Base-by-base conservation (phyloP, 441 rosid genomes). In the Pelargonium cotyledonis region DNA sequence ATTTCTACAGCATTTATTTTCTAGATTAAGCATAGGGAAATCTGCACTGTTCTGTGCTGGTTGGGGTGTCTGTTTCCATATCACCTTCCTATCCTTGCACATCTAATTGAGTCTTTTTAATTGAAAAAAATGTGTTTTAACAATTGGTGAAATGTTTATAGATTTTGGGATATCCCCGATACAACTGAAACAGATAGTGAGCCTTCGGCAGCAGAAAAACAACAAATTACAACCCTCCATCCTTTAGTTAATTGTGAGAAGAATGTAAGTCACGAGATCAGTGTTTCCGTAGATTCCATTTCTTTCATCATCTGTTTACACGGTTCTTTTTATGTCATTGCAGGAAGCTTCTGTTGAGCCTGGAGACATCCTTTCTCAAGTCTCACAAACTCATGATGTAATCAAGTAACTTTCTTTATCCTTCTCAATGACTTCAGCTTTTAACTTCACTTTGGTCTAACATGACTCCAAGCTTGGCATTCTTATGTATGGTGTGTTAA, bases 321-420 rank as follows among this genome's bases (percentile, higher is more conserved):
- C 63, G 58, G 8, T 70, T 35, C 67, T 61, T 18, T 76, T 46
- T 65, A 9, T 67, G 49, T 5, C 69, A 58, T 70, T 73, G 49
- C 77, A 83, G 95, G 89, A 78, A 75, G 75, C 72, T 73, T 85
- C 74, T 63, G 67, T 73, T 46, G 83, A 72, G 83, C 77, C 85
- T 43, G 84, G 85, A 47, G 89, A 94, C 75, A 89, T 88, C 78
- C 80, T 87, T 73, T 94, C 95, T 73, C 92, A 80, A 78, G 95
- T 94, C 73, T 83, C 92, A 21, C 93, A 89, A 80, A 88, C 97
- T 73, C 94, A 80, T 76, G 85, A 89, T 78, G 89, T 88, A 58
- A 91, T 91, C 84, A 75, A 82, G 98, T 89, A 86, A 82, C 82
- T 72, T 70, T 63, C 57, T 72, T 51, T 58, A 19, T 67, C 76